Percentiles rank a stretch among this genome's conserved stretches.
Evolutionary conservation across 202 grass and related monocot species (phyloP).

Genomic region (Zizania palustris): DNA sequence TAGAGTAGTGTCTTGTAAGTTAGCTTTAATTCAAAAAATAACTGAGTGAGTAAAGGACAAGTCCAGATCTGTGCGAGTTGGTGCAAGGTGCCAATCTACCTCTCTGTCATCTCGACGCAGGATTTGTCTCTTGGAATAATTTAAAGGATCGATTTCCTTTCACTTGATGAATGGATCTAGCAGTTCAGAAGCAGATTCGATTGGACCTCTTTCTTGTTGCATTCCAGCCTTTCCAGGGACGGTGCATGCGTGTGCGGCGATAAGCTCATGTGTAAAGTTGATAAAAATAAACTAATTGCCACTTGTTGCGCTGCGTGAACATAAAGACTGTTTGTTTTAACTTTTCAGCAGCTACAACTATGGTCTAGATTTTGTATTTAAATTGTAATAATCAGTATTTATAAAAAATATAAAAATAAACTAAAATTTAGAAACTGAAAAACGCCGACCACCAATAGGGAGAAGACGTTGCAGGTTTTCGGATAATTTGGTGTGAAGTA

Average conservation of each 20-base stretch:
- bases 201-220: not conserved
- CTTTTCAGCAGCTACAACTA: too few relatives aligned
- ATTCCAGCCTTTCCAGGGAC: conserved; percentile 1
- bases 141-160: not conserved
- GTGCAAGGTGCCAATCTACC: not conserved
- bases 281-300: conserved; percentile 18
- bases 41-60: not conserved
- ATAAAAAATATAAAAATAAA: too few relatives aligned
- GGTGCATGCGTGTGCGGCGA: not conserved
- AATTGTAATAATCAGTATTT: too few relatives aligned
- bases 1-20: too few relatives aligned
- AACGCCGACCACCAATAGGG: too few relatives aligned
- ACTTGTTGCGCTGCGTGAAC: too few relatives aligned
- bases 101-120: not conserved
- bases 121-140: not conserved
- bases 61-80: not conserved
- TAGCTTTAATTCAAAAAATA: too few relatives aligned
- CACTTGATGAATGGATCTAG: not conserved
- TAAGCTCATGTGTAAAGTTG: not conserved
- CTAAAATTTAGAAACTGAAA: too few relatives aligned
- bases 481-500: too few relatives aligned
- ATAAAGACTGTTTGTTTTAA: too few relatives aligned
- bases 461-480: too few relatives aligned
- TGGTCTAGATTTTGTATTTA: too few relatives aligned
- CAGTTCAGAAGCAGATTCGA: not conserved